Evolutionary conservation across 345 rosid species (phyloP), one percentile per base, ranked within the genome.

Genomic region (Syzygium oleosum): DNA sequence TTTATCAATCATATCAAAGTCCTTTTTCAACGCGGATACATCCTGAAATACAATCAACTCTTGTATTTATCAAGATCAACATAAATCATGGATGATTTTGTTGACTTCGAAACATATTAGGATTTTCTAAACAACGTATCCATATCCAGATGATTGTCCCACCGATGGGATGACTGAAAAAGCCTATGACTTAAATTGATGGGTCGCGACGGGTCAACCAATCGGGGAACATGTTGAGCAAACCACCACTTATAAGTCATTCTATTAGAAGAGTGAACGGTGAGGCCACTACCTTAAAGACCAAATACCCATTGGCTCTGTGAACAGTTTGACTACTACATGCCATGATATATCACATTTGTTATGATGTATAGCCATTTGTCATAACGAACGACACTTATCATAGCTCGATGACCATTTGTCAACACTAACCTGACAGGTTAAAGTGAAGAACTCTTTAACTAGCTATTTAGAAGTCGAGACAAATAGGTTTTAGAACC

Each of bases 181-280:
- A 15, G 77, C 41, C 21, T n/a, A n/a, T 34, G 1, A 63, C 41
- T 34, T 14, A 58, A 29, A 63, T 29, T 63, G 38, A 14, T 63
- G 41, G 41, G 38, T 29, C 9, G 0, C 0, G 5, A 0, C 8
- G 13, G 34, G 77, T 63, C 19, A 63, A 9, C 41, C 3, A 14
- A 10, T 29, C 8, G 5, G 6, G 21, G 38, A 63, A 29, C 73
- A 63, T 29, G 38, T 63, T 63, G 38, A 63, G 4, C 14, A 63
- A 4, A 6, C 73, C 73, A 63, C 38, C 38, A 14, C 38, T 29
- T 29, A 29, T 63, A 29, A 29, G 38, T 63, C 34, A 14, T 63
- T 63, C 17, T 63, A 63, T 29, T 29, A 8, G 34, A 15, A 27
- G 19, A 29, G 38, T 29, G 41, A 63, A 63, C 7, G 38, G 77